Evolutionary conservation across 1,284 basidiomycete genomes (phyloP).

Genomic region (Leucoagaricus sp.): DNA sequence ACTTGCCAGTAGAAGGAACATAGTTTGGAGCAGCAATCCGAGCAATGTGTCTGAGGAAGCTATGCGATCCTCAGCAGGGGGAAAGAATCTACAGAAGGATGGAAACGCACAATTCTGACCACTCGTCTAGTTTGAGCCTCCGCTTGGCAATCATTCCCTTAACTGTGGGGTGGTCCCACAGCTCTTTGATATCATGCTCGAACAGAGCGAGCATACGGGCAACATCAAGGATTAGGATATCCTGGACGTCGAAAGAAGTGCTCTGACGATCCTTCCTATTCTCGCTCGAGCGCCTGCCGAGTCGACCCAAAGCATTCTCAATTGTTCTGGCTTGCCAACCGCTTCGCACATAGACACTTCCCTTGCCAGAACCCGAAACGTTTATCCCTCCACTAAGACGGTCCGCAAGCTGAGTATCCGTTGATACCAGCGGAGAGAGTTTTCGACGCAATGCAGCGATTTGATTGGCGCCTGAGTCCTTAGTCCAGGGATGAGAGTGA

Average conservation of each 20-base stretch:
- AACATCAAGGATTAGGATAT: constrained; percentile 61
- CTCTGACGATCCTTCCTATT: constrained; percentile 37
- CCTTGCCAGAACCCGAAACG: constrained; percentile 70
- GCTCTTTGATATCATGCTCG: constrained; percentile 61
- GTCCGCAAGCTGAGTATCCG: constrained; percentile 65
- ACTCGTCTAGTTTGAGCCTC: constrained; percentile 77
- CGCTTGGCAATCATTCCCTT: constrained; percentile 65
- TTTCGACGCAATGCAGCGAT: constrained; percentile 58
- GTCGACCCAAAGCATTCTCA: constrained; percentile 46
- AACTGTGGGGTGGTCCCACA: constrained; percentile 73
- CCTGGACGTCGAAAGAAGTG: constrained; percentile 38
- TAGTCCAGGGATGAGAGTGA: constrained; percentile 27
- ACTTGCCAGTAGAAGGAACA: constrained; percentile 67
- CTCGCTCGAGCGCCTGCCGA: constrained; percentile 28
- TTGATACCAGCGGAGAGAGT: constrained; percentile 58
- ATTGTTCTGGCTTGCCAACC: constrained; percentile 75
- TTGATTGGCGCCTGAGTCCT: constrained; percentile 36
- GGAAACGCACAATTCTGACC: constrained; percentile 75
- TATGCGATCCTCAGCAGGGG: constrained; percentile 30
- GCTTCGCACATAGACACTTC: constrained; percentile 72
- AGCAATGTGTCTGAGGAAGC: constrained; percentile 71
- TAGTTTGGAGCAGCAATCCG: constrained; percentile 70
- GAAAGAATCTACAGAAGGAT: constrained; percentile 16
- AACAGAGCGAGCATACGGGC: constrained; percentile 55
- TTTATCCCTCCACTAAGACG: constrained; percentile 71